These are phyloP conservation scores for Cercospora beticola DNA, from an alignment of 2,329 filamentous ascomycete species.

Conservation along the genomic window DNA sequence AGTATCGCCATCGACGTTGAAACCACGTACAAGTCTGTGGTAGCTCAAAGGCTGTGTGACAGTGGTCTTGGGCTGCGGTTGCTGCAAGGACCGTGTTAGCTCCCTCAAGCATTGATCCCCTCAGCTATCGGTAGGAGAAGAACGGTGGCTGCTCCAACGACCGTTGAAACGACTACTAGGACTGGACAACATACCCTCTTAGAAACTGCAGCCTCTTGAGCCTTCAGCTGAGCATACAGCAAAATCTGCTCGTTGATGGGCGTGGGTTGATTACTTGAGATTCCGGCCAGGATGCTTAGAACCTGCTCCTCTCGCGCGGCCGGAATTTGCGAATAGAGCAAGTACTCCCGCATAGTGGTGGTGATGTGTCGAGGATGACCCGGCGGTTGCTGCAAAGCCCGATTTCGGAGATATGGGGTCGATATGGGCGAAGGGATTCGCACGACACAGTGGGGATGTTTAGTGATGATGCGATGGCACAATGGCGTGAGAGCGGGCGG, in stretches of 20 bases:
- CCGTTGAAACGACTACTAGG: neutral
- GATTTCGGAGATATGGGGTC: slow-evolving; percentile 12
- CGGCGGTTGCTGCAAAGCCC: neutral
- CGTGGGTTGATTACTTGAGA: slow-evolving; percentile 61
- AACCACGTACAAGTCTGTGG: slow-evolving; percentile 28
- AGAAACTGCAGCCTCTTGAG: slow-evolving; percentile 27
- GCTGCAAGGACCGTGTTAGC: slow-evolving; percentile 10
- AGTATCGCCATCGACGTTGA: slow-evolving; percentile 15
- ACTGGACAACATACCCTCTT: slow-evolving; percentile 23
- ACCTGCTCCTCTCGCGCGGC: slow-evolving; percentile 59
- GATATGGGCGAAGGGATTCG: neutral
- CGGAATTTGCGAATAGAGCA: slow-evolving; percentile 61
- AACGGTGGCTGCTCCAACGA: neutral
- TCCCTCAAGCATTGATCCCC: neutral
- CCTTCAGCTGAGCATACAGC: slow-evolving; percentile 55
- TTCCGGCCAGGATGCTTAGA: slow-evolving; percentile 60
- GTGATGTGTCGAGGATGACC: neutral
- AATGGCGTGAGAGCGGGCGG: slow-evolving; percentile 14
- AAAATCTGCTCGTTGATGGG: slow-evolving; percentile 56
- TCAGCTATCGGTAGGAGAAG: neutral
- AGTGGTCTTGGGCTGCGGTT: slow-evolving; percentile 17
- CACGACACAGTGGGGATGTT: neutral
- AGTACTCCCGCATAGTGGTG: slow-evolving; percentile 60
- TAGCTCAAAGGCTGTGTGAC: slow-evolving; percentile 18
- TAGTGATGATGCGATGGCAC: slow-evolving; percentile 3